Evolutionary conservation across 2,329 filamentous ascomycete genomes (phyloP), one percentile per base, ranked within the genome.

Genomic region (Lecanoromycetidae sp.): DNA sequence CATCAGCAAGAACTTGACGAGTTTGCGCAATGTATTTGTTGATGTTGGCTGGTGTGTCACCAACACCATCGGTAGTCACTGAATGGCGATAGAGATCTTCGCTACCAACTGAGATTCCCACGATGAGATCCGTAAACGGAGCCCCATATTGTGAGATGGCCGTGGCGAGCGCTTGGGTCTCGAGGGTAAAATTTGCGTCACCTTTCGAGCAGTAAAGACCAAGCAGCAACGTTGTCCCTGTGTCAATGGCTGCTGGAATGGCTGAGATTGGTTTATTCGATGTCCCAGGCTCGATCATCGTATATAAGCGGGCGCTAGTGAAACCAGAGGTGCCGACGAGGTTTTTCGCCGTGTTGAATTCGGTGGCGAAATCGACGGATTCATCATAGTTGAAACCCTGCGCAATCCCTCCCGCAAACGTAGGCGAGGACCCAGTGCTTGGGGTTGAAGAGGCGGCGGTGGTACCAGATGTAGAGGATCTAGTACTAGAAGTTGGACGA

Each of bases 211-310:
- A 5, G 5, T 33, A 94, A 44, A 94, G 69, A 55, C 87, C 87
- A 10, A 94, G 77, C 9, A 95, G 75, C 25, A 95, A 74, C 34
- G 74, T 72, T 3, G 85, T 93, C 57, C 86, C 75, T 58, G 85
- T 84, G 57, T 74, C 75, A 64, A 94, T 87, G 58, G 87, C 87
- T 34, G 87, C 87, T 37, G 82, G 82, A 52, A 94, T 86, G 54
- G 83, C 84, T 32, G 74, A 70, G 59, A 83, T 87, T 56, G 78
- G 73, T 20, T 71, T 71, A 65, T 74, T 80, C 53, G 74, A 64
- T 6, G 81, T 80, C 53, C 77, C 79, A 61, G 60, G 72, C 63
- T 76, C 72, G 60, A 80, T 77, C 70, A 77, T 79, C 61, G 80
- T 84, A 71, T 84, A 72, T 27, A 73, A 59, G 44, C 70, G 66